Evolutionary conservation across 306 rosid genomes (phyloP).

Genomic region (Gillenia trifoliata): DNA sequence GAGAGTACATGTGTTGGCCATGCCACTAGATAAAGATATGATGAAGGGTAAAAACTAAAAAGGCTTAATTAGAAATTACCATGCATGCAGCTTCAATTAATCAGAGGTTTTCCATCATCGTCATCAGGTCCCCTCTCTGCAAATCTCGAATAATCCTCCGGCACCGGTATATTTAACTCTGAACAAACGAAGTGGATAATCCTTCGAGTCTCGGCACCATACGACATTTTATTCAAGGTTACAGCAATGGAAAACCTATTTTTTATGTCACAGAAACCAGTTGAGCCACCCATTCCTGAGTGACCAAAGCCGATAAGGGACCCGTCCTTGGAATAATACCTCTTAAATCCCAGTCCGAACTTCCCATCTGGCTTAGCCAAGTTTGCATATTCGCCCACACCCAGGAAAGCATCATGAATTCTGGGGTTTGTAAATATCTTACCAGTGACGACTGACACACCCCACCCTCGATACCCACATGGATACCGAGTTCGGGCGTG

Average conservation of each 20-base stretch:
- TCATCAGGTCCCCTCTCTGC: slow-evolving; percentile 24
- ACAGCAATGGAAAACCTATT: slow-evolving; percentile 76
- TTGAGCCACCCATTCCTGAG: slow-evolving; percentile 97
- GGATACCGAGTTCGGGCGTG: too few species aligned
- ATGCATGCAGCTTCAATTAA: slow-evolving; percentile 61
- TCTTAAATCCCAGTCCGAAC: slow-evolving; percentile 82
- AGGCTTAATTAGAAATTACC: slow-evolving; percentile 9
- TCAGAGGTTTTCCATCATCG: slow-evolving; percentile 53
- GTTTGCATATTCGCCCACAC: slow-evolving; percentile 52
- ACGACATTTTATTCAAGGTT: slow-evolving; percentile 78
- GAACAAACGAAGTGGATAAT: slow-evolving; percentile 74
- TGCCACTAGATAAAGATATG: too few species aligned
- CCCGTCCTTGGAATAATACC: slow-evolving; percentile 52
- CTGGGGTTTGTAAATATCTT: slow-evolving; percentile 58
- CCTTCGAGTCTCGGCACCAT: slow-evolving; percentile 60
- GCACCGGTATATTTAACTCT: slow-evolving; percentile 78
- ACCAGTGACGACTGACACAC: too few species aligned
- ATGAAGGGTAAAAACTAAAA: neutral
- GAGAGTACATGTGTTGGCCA: too few species aligned
- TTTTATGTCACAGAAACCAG: slow-evolving; percentile 64
- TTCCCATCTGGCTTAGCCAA: slow-evolving; percentile 43
- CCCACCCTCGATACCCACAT: too few species aligned
- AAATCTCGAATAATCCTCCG: slow-evolving; percentile 48
- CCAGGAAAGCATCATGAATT: slow-evolving; percentile 79
- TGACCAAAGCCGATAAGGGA: slow-evolving; percentile 77